Evolutionary conservation across 2,329 filamentous ascomycete species (phyloP), one percentile per base, ranked within the genome.

Genomic region (Pseudocercospora cruenta): DNA sequence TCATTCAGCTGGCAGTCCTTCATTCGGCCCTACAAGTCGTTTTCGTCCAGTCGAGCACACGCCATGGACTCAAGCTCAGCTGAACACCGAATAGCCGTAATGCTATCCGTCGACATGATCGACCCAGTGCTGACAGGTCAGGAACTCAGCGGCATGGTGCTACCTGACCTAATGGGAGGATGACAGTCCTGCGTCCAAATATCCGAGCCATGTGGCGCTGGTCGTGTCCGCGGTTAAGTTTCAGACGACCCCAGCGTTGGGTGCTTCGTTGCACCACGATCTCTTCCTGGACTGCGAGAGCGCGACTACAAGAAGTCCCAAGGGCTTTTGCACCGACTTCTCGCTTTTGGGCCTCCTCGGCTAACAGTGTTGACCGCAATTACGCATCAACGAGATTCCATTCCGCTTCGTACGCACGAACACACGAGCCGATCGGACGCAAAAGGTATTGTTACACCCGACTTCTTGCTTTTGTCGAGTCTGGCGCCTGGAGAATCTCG

Each of bases 71-170:
- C 14, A 12, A 21, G 22, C 47, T 21, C 19, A 26, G 22, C 19
- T 26, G 47, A 22, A 24, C 12, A 6, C 47, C 19, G 47, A 51
- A 5, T 51, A 14, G 47, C 22, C 47, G 19, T 14, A 14, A 51
- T 51, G 19, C 51, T 26, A n/a, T 10, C 22, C 22, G 22, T 16
- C 51, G 51, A 55, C 12, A n/a, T 31, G 51, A 55, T 55, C 51
- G 51, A 55, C 51, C 22, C 16, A 55, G 16, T 55, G 51, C 51
- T 55, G 51, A 55, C 51, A 55, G 10, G 22, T 55, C 51, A 55
- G 26, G 51, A 51, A 26, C 22, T 51, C 47, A 22, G 47, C 14
- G 47, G 47, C 47, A 51, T 51, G 24, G 22, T 12, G 24, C 26
- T 2, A 26, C 51, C 22, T 26, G 26, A 55, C 51, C 26, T 55